phyloP scores from a whole-genome alignment of 805 yeast species.

The Pichia ethanolica region DNA sequence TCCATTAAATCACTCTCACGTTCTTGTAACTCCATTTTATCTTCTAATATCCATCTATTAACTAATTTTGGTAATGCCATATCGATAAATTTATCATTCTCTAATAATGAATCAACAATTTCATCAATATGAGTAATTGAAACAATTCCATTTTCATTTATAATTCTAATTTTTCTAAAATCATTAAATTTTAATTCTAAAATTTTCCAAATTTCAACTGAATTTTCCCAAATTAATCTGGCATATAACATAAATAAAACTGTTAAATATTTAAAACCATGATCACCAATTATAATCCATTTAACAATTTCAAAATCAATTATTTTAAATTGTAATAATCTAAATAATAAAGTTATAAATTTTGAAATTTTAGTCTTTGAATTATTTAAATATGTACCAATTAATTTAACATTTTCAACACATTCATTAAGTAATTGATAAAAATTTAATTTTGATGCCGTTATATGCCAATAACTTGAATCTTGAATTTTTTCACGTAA shows the following conservation, averaged over 20 bases:
- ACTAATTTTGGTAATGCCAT: conserved; percentile 61
- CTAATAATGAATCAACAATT: conserved; percentile 55
- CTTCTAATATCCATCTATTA: conserved; percentile 34
- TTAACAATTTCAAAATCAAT: conserved; percentile 40
- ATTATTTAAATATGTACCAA: conserved; percentile 38
- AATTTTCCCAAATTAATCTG: conserved; percentile 34
- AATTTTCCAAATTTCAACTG: conserved; percentile 7
- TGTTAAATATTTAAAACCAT: conserved; percentile 69
- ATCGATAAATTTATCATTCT: conserved; percentile 58
- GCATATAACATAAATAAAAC: conserved; percentile 63
- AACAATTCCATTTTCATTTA: conserved; percentile 28
- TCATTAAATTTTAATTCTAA: conserved; percentile 57
- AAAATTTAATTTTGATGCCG: conserved; percentile 41
- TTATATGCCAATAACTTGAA: conserved; percentile 49
- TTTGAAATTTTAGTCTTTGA: conserved; percentile 54
- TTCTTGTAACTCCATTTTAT: conserved; percentile 33
- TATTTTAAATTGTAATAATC: conserved; percentile 74
- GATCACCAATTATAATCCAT: conserved; percentile 46
- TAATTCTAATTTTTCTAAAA: conserved; percentile 58
- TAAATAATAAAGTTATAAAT: conserved; percentile 68
- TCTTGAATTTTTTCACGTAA: conserved; percentile 49
- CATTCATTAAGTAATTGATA: conserved; percentile 41
- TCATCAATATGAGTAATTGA: conserved; percentile 62
- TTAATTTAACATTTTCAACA: conserved; percentile 28
- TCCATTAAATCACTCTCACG: conserved; percentile 32